Evolutionary conservation across 805 yeast genomes (phyloP), one percentile per base, ranked within the genome.

Genomic region (Barnettozyma californica): DNA sequence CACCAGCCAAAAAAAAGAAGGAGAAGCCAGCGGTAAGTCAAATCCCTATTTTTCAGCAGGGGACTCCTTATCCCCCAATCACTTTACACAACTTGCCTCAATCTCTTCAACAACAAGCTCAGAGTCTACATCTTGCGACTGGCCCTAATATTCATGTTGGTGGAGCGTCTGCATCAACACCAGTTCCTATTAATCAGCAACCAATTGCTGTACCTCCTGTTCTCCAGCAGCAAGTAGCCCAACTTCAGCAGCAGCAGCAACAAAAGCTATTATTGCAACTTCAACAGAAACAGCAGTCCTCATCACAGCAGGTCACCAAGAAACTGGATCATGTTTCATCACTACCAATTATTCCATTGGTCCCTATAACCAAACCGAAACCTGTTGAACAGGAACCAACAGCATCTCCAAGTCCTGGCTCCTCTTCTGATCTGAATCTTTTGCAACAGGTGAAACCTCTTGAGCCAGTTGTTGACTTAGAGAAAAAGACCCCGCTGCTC

Each of bases 1-100:
- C 57, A 5, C 37, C 38, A 4, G 45, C 58, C 4, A 63, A 60
- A 48, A 60, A 58, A 56, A 57, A 56, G 55, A 60, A 57, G 27
- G 57, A 57, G 14, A 49, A 49, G n/a, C 54, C 57, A 4, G 18
- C 42, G 9, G 59, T 57, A 16, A 50, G 54, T 36, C 61, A 56
- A 21, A 56, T 56, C n/a, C 59, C 63, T 1, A 56, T 51, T 29
- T 56, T 56, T 34, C 53, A 53, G 37, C 59, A 59, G 6, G 53
- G 56, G 10, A 49, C 51, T 18, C 54, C 58, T 6, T 55, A 54
- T 35, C 61, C 58, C 26, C 39, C 43, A 21, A 36, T 43, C 9
- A 35, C 51, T 2, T 35, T 51, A 14, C 44, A 48, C 25, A 43
- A 41, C 26, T 20, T 46, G 21, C 49, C 49, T 23, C 57, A 52